A percentile compares a stretch with the other conserved stretches of the same genome.
Evolutionary conservation across 495 filamentous ascomycete species (phyloP).

Genomic region (Hypoxylon subgilvum): DNA sequence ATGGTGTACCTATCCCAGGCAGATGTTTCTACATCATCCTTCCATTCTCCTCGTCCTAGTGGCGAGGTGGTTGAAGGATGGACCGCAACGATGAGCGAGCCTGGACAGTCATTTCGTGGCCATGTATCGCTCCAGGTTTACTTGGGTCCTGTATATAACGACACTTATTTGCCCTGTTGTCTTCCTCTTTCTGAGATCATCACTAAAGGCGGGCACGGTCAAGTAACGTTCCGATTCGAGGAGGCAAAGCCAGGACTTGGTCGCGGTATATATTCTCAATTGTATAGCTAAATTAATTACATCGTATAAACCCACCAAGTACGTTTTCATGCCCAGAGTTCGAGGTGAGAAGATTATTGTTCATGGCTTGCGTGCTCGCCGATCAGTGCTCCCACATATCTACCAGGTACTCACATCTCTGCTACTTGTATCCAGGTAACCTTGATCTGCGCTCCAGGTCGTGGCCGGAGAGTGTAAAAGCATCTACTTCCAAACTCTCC

Average conservation of each 20-base stretch:
- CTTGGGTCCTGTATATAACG: conserved; percentile 43
- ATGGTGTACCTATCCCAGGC: conserved; percentile 38
- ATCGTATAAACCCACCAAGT: conserved; percentile 8
- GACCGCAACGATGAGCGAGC: conserved; percentile 30
- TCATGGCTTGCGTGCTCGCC: background rate
- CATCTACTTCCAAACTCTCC: too few species aligned
- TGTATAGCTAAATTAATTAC: conserved; percentile 43
- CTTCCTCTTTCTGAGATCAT: conserved; percentile 18
- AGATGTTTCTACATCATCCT: conserved; percentile 33
- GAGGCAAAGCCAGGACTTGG: conserved; percentile 21
- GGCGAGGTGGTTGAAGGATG: conserved; percentile 36
- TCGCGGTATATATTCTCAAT: conserved; percentile 41
- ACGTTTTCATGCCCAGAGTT: too few species aligned
- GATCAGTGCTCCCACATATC: too few species aligned
- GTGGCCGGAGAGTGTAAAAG: too few species aligned
- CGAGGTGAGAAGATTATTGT: too few species aligned
- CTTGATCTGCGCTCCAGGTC: too few species aligned
- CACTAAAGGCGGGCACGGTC: too few species aligned
- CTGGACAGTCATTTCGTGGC: conserved; percentile 16
- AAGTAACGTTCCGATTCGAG: conserved; percentile 13
- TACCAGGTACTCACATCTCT: too few species aligned
- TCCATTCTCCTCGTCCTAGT: conserved; percentile 17
- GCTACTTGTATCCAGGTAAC: too few species aligned
- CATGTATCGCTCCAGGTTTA: conserved; percentile 29
- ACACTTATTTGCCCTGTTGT: conserved; percentile 31